A percentile compares a stretch with the other conserved stretches of the same genome.
Evolutionary conservation across 768 basidiomycete genomes (phyloP).

Genomic region (Termitomyces bulborhizus): DNA sequence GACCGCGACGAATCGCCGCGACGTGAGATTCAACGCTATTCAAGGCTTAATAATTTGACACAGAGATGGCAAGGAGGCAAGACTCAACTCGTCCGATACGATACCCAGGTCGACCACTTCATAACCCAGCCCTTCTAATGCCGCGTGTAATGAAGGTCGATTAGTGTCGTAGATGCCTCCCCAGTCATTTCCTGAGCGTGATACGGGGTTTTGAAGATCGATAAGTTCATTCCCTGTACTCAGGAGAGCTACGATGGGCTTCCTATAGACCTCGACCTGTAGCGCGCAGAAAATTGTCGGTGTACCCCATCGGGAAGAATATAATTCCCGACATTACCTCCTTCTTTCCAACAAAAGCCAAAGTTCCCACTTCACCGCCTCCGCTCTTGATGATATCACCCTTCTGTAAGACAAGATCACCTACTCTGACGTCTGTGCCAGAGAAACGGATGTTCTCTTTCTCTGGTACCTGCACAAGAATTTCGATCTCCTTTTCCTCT

Average conservation of each 20-base stretch:
- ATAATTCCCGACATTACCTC: constrained; percentile 36
- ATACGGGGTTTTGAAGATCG: constrained; percentile 46
- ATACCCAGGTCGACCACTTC: constrained; percentile 78
- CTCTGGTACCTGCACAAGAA: constrained; percentile 49
- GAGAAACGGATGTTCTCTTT: constrained; percentile 71
- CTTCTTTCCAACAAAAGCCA: constrained; percentile 71
- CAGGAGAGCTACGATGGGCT: constrained; percentile 72
- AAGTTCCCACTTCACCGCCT: constrained; percentile 81
- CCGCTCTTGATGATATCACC: constrained; percentile 55
- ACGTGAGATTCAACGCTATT: constrained; percentile 54
- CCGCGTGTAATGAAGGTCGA: constrained; percentile 68
- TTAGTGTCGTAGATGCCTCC: constrained; percentile 84
- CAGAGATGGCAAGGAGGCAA: background rate
- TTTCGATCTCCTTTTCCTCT: constrained; percentile 71
- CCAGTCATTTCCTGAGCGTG: constrained; percentile 38
- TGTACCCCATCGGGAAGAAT: background rate
- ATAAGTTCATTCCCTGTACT: constrained; percentile 84
- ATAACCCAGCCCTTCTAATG: constrained; percentile 69
- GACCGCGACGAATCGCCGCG: constrained; percentile 46
- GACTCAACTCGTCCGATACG: constrained; percentile 60
- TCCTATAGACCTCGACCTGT: constrained; percentile 64
- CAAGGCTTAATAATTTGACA: background rate
- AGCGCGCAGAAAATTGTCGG: background rate
- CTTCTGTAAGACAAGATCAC: constrained; percentile 58
- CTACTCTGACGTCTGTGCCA: constrained; percentile 67